A percentile compares a stretch with the other conserved stretches of the same genome.
These are phyloP conservation scores for Carpinus fangiana DNA, from an alignment of 306 rosid species.

Conservation along the genomic window DNA sequence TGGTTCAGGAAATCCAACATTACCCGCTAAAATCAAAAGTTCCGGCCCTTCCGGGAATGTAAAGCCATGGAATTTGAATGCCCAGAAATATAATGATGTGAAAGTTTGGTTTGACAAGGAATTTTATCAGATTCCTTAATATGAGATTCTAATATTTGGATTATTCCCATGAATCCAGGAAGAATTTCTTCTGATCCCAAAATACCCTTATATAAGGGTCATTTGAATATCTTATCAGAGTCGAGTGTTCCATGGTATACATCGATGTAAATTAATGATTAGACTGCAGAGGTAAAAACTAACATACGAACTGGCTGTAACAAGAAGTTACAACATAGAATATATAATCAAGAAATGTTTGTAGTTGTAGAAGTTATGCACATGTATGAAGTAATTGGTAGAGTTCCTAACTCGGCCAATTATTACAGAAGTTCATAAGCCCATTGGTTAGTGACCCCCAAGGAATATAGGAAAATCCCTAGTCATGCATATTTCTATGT, in stretches of 20 bases:
- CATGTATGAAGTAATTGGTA: not conserved
- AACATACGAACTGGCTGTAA: not conserved
- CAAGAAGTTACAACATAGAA: not conserved
- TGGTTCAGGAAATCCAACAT: too few relatives aligned
- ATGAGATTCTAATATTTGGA: not conserved
- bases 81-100: not conserved
- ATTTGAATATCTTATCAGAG: not conserved
- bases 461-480: not conserved
- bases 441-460: not conserved
- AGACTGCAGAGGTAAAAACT: not conserved
- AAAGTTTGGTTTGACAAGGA: not conserved
- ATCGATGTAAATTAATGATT: too few relatives aligned
- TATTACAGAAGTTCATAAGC: not conserved
- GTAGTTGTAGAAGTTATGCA: not conserved
- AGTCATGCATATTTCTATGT: too few relatives aligned
- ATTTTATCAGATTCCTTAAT: not conserved
- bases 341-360: not conserved
- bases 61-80: not conserved
- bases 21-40: too few relatives aligned
- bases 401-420: not conserved
- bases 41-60: too few relatives aligned
- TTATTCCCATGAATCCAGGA: not conserved
- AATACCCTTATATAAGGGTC: not conserved
- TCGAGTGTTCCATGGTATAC: too few relatives aligned
- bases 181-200: not conserved